Conservation (phyloP, 78 protist genomes). For the Dictyostelium capitatum region DNA sequence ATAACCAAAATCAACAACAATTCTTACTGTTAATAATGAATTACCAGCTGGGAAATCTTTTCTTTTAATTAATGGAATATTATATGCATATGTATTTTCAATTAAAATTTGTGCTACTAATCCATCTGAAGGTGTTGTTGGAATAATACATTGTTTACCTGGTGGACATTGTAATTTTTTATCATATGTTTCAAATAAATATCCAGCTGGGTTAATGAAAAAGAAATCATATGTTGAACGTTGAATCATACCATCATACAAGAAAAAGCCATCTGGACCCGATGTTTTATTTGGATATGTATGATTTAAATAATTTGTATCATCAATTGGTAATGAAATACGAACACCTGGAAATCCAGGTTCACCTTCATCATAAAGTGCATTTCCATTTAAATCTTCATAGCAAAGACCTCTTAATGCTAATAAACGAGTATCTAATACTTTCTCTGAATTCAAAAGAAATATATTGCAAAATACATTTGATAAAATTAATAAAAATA, state of each 20-base stretch:
- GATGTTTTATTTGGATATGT: not conserved
- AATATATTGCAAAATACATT: too few relatives aligned
- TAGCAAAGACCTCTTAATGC: slow-evolving; percentile 25
- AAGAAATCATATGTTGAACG: not conserved
- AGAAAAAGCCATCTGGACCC: not conserved
- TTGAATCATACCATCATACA: slow-evolving; percentile 18
- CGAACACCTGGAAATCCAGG: slow-evolving; percentile 26
- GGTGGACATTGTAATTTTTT: not conserved
- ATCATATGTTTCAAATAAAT: slow-evolving; percentile 18
- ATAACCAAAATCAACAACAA: slow-evolving; percentile 12
- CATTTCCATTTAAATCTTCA: slow-evolving; percentile 13
- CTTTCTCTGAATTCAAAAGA: too few relatives aligned
- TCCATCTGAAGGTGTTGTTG: not conserved
- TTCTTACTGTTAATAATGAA: not conserved
- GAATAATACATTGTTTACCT: not conserved
- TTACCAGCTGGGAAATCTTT: not conserved
- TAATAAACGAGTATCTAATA: not conserved
- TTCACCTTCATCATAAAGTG: slow-evolving; percentile 27
- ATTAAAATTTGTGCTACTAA: not conserved
- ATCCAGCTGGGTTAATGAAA: slow-evolving; percentile 13
- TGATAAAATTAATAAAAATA: too few relatives aligned
- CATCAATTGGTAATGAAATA: not conserved
- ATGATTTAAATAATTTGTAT: not conserved
- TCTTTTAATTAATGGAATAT: not conserved
- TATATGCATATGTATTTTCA: slow-evolving; percentile 37